Evolutionary conservation across 345 rosid genomes (phyloP).

Genomic region (Brassica incana): DNA sequence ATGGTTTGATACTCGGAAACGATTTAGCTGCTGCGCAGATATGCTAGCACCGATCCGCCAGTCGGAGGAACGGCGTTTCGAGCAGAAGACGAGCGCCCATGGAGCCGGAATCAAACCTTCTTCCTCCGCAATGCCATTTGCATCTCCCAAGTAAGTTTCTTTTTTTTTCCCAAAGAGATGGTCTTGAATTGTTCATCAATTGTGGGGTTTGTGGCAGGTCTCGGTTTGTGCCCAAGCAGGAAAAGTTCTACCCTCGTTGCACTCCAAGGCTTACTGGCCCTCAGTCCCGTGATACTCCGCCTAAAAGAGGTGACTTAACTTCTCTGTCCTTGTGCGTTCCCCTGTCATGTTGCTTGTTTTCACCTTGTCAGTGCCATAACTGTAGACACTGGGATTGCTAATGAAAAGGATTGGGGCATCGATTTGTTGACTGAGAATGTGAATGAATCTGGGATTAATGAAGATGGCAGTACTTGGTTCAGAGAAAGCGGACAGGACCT

Average conservation of each 20-base stretch:
- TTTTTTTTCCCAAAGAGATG: neutral
- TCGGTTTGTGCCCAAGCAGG: constrained; percentile 66
- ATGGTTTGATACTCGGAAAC: constrained; percentile 28
- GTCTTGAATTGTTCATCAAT: neutral
- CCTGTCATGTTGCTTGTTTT: neutral
- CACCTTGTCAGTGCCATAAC: neutral
- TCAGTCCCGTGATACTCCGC: constrained; percentile 88
- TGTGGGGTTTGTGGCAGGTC: constrained; percentile 46
- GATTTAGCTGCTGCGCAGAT: constrained; percentile 59
- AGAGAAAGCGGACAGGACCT: constrained; percentile 88
- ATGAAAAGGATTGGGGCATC: constrained; percentile 98
- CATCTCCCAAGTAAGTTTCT: constrained; percentile 70
- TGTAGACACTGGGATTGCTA: constrained; percentile 97
- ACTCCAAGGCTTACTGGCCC: constrained; percentile 84
- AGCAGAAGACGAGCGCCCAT: constrained; percentile 53
- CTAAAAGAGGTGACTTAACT: constrained; percentile 70
- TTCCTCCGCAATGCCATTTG: constrained; percentile 69
- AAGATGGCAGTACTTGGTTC: constrained; percentile 91
- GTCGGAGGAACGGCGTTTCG: constrained; percentile 58
- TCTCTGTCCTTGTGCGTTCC: neutral
- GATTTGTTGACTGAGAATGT: constrained; percentile 74
- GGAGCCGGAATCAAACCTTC: constrained; percentile 52
- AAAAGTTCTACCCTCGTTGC: constrained; percentile 76
- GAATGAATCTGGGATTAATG: constrained; percentile 83
- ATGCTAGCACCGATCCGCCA: constrained; percentile 58